Conservation (phyloP, 805 yeast genomes). For the Candida yuanshanica region DNA sequence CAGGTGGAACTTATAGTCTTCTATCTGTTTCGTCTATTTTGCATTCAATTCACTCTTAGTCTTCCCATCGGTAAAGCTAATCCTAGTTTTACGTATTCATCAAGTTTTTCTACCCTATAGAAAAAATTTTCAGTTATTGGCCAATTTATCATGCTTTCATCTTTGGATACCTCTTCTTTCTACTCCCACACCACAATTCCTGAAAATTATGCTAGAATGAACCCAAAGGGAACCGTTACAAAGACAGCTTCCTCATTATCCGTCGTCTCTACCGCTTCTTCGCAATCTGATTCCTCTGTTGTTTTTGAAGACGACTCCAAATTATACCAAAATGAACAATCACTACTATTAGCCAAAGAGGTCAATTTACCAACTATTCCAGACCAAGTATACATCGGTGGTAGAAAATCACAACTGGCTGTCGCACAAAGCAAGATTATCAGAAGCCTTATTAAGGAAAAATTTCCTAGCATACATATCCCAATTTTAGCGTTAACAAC, state of each 20-base stretch:
- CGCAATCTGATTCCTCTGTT: conserved; percentile 17
- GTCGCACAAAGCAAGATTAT: conserved; percentile 80
- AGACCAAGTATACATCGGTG: conserved; percentile 55
- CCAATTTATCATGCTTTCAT: conserved; percentile 11
- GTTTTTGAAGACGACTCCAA: conserved; percentile 17
- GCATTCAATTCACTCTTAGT: too few relatives aligned
- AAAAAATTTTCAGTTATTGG: not conserved
- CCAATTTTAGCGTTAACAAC: conserved; percentile 78
- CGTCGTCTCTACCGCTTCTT: conserved; percentile 4
- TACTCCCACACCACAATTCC: conserved; percentile 5
- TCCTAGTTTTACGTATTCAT: not conserved
- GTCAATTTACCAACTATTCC: conserved; percentile 20
- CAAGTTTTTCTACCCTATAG: not conserved
- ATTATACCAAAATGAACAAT: conserved; percentile 1
- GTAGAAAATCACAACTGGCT: conserved; percentile 84
- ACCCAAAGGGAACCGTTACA: conserved; percentile 1
- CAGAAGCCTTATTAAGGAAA: conserved; percentile 48
- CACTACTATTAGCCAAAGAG: conserved; percentile 7
- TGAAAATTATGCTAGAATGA: conserved; percentile 7
- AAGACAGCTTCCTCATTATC: not conserved
- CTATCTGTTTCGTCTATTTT: too few relatives aligned
- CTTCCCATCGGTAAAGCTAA: too few relatives aligned
- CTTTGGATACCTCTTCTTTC: conserved; percentile 7
- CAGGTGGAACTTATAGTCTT: too few relatives aligned
- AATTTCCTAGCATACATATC: conserved; percentile 62